Evolutionary conservation across 1,139 yeast genomes (phyloP).

Genomic region (Chernovozyma aurita): DNA sequence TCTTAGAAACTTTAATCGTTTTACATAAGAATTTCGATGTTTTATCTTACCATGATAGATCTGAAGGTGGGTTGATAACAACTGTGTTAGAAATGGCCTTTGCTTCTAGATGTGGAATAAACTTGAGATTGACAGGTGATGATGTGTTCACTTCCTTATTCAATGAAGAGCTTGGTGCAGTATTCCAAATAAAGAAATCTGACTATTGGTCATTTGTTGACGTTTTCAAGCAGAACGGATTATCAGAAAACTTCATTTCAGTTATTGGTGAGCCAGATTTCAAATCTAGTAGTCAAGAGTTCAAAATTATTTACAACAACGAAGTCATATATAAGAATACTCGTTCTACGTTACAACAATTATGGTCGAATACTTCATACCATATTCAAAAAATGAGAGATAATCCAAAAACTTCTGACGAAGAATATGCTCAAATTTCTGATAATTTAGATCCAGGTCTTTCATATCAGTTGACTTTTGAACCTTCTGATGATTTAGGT

Average conservation of each 20-base stretch:
- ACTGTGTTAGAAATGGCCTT: slow-evolving; percentile 94
- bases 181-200: slow-evolving; percentile 71
- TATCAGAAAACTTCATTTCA: slow-evolving; percentile 47
- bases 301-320: slow-evolving; percentile 48
- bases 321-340: slow-evolving; percentile 44
- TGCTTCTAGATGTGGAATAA: slow-evolving; percentile 86
- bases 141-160: slow-evolving; percentile 58
- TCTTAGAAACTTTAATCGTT: slow-evolving; percentile 62
- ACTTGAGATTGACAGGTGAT: slow-evolving; percentile 33
- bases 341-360: slow-evolving; percentile 71
- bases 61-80: slow-evolving; percentile 93
- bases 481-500: slow-evolving; percentile 45
- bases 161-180: slow-evolving; percentile 94
- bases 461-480: slow-evolving; percentile 69
- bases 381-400: slow-evolving; percentile 90
- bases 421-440: slow-evolving; percentile 69
- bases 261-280: slow-evolving; percentile 66
- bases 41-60: slow-evolving; percentile 90
- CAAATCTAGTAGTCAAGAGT: slow-evolving; percentile 41
- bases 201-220: slow-evolving; percentile 53
- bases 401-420: slow-evolving; percentile 84
- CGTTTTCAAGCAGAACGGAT: slow-evolving; percentile 53
- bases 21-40: slow-evolving; percentile 70
- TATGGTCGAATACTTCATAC: slow-evolving; percentile 88
- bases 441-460: slow-evolving; percentile 93